Conservation (phyloP, 352 stramenopile species). For the Blastocystis sp. region DNA sequence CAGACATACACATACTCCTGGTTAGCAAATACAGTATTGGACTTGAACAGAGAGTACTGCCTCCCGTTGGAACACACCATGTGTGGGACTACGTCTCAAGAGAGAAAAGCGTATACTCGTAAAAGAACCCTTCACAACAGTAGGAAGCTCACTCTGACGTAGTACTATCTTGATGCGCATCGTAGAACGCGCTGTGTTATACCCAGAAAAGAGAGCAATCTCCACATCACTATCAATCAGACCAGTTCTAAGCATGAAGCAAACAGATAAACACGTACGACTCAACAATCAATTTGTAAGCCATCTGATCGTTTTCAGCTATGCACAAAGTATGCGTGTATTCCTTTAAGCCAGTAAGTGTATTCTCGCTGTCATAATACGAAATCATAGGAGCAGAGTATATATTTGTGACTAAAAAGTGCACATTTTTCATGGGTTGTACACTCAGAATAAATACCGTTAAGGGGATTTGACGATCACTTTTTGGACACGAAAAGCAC, state of each 20-base stretch:
- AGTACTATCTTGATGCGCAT: constrained; percentile 32
- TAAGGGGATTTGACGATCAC: background rate
- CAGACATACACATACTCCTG: constrained; percentile 11
- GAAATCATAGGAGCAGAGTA: background rate
- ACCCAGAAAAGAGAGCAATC: constrained; percentile 29
- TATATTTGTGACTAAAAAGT: background rate
- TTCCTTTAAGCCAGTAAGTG: background rate
- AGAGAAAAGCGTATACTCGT: background rate
- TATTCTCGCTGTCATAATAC: constrained; percentile 26
- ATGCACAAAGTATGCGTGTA: constrained; percentile 28
- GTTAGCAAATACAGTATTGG: background rate
- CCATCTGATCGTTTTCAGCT: constrained; percentile 32
- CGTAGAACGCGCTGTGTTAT: background rate
- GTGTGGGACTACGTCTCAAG: constrained; percentile 7
- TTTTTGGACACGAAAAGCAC: background rate
- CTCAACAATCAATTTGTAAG: constrained; percentile 6
- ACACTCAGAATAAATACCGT: constrained; percentile 8
- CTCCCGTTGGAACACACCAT: constrained; percentile 36
- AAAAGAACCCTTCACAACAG: background rate
- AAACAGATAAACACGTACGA: background rate
- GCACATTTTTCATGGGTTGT: background rate
- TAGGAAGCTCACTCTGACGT: background rate
- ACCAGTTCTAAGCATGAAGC: background rate
- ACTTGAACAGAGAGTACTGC: constrained; percentile 50
- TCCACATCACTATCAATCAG: background rate